Base-by-base conservation (phyloP, 2,329 filamentous ascomycete species). In the Boeremia exigua region DNA sequence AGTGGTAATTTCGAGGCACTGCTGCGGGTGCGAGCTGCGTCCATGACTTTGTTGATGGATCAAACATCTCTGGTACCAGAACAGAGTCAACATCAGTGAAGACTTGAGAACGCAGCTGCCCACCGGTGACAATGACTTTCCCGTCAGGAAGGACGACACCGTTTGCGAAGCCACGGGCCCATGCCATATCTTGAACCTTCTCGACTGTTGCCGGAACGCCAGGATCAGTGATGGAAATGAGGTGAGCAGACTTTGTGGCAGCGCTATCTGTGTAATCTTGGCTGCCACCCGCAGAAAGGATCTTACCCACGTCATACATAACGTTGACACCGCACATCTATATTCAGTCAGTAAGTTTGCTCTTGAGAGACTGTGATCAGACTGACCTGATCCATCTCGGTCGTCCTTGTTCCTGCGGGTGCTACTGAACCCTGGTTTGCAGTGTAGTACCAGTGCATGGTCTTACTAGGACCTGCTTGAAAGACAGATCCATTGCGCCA, bases 371-470 rank as follows among this genome's bases (percentile, higher is more conserved):
- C 74, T 2, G 78, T 70, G 8, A 82, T 82, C 6, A 83, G 83
- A 15, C 78, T 71, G 0, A 65, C 63, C 19, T 57, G 48, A 27
- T 65, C 62, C 46, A 63, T 69, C n/a, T 76, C 77, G 2, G 72
- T 70, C 33, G 71, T 73, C 3, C 81, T 74, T 1, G 58, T 67
- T 0, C 82, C 82, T 0, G 81, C 82, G 23, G 69, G 56, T 4
- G 56, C 54, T 19, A 77, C 62, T 8, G 69, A 63, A 0, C 83
- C 83, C 36, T 68, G 68, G 5, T 76, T 78, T 4, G 66, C 64
- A 1, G 78, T 81, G 32, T 72, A 72, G 61, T 80, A 85, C 84
- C 84, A 86, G 65, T 86, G 79, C 79, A 84, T 84, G 2, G 74
- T 70, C 45, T 71, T 78, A 58, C 77, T 80, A 1, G 82, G 82